These are phyloP conservation scores for Lentinula novae-zelandiae DNA, from an alignment of 1,284 basidiomycete species.

Conservation along the genomic window DNA sequence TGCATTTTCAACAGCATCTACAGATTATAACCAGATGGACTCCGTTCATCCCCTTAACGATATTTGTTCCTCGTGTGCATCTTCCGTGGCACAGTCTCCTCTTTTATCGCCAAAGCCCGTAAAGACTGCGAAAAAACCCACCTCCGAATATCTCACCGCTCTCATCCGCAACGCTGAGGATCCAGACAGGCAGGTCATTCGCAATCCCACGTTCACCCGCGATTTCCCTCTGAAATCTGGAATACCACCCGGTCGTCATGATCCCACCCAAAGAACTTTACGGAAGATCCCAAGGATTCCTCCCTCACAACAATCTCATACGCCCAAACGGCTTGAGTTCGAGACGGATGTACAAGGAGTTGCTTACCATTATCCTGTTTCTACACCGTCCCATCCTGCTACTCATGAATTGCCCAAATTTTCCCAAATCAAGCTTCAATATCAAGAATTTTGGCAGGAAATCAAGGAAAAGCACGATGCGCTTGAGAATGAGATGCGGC, in stretches of 20 bases:
- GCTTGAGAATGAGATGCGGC: not conserved
- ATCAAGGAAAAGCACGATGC: not conserved
- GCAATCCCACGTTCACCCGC: not conserved
- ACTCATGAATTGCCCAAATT: too few relatives aligned
- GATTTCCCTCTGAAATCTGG: too few relatives aligned
- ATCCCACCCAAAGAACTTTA: not conserved
- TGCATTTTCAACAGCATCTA: not conserved
- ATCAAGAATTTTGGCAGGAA: not conserved
- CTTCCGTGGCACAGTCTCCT: not conserved
- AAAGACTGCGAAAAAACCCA: not conserved
- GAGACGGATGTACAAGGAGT: too few relatives aligned
- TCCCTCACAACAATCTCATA: too few relatives aligned
- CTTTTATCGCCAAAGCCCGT: not conserved
- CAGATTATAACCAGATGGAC: not conserved
- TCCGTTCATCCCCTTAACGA: not conserved
- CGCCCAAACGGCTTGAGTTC: too few relatives aligned
- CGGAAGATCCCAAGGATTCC: not conserved
- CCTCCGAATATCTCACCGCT: not conserved
- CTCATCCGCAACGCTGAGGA: not conserved
- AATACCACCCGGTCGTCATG: not conserved
- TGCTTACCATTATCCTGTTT: too few relatives aligned
- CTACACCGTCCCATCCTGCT: too few relatives aligned
- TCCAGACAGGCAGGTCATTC: not conserved
- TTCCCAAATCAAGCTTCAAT: not conserved
- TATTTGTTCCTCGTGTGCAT: not conserved